Conservation (phyloP, 208 protist species). For the Phytomonas sp. region DNA sequence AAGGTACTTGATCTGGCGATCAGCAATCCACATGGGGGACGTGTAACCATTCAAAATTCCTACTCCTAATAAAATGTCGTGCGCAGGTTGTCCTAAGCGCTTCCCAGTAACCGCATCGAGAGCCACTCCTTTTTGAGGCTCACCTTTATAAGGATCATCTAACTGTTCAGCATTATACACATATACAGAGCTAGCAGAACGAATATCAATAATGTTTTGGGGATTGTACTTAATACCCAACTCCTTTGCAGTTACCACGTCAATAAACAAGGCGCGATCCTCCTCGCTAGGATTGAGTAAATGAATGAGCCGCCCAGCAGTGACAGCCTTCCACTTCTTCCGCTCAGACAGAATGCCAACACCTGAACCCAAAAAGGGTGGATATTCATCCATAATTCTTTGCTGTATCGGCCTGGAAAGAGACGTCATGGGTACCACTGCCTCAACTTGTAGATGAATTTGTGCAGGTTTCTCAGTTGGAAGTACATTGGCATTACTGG, state of each 20-base stretch:
- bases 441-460: constrained; percentile 73
- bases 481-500: constrained; percentile 60
- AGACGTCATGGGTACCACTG: constrained; percentile 53
- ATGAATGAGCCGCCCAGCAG: constrained; percentile 53
- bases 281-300: constrained; percentile 61
- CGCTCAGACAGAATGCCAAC: constrained; percentile 82
- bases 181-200: constrained; percentile 56
- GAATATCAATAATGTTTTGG: constrained; percentile 67
- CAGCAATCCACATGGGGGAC: constrained; percentile 79
- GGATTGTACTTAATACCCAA: constrained; percentile 39
- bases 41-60: constrained; percentile 83
- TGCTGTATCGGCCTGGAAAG: constrained; percentile 49
- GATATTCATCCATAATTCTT: constrained; percentile 74
- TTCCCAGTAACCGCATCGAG: constrained; percentile 80
- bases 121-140: constrained; percentile 69
- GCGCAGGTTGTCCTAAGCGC: constrained; percentile 77
- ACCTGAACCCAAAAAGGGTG: constrained; percentile 81
- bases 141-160: constrained; percentile 81
- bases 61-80: constrained; percentile 77
- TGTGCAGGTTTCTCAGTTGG: constrained; percentile 50
- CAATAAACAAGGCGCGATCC: constrained; percentile 75
- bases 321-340: constrained; percentile 79
- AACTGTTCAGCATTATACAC: constrained; percentile 84
- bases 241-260: constrained; percentile 39
- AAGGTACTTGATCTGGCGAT: constrained; percentile 75